phyloP scores from a whole-genome alignment of 1,139 yeast genomes.

The Saccharomyces hybrid region DNA sequence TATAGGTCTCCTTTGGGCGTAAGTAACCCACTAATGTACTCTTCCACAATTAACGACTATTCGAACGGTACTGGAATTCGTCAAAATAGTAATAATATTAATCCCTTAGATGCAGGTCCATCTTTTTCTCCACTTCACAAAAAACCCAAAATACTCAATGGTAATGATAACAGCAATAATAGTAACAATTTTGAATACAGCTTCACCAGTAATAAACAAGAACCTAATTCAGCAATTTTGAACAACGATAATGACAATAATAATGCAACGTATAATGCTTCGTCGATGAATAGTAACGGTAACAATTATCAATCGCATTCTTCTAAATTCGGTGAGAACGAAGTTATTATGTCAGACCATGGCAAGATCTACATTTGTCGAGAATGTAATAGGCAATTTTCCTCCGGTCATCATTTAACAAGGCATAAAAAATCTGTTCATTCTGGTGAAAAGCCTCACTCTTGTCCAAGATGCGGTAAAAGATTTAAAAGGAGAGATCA shows the following conservation, averaged over 20 bases:
- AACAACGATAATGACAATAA: background rate
- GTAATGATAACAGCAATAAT: background rate
- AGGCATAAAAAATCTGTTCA: slow-evolving; percentile 31
- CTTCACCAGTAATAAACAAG: background rate
- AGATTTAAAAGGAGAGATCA: slow-evolving; percentile 30
- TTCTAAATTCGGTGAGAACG: background rate
- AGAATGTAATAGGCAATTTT: slow-evolving; percentile 24
- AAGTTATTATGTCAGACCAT: background rate
- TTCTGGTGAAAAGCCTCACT: slow-evolving; percentile 27
- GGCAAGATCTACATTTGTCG: slow-evolving; percentile 24
- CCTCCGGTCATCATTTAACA: slow-evolving; percentile 29
- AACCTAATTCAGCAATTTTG: background rate
- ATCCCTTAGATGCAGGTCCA: slow-evolving; percentile 1
- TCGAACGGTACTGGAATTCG: background rate
- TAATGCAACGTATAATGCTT: background rate
- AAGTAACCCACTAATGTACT: slow-evolving; percentile 11
- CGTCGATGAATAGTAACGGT: slow-evolving; percentile 5
- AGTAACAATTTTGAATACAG: background rate
- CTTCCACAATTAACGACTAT: background rate
- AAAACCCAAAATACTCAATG: background rate
- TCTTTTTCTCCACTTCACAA: background rate
- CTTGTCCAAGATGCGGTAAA: slow-evolving; percentile 30
- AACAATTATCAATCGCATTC: background rate
- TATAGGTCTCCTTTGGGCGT: slow-evolving; percentile 15
- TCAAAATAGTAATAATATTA: background rate